phyloP scores from a whole-genome alignment of 257 asterid genomes.

The Sherardia arvensis region DNA sequence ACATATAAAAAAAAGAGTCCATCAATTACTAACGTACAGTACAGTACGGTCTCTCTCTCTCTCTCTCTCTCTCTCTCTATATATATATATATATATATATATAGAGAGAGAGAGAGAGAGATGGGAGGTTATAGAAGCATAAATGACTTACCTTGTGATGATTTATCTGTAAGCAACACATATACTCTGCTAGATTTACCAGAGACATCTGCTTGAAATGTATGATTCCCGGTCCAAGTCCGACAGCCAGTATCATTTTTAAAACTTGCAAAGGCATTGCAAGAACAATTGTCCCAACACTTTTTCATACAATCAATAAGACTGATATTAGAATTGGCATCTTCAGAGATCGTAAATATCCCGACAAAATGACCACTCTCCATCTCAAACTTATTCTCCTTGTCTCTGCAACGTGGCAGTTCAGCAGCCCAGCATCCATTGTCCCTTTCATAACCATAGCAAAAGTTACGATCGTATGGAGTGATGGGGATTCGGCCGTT shows the following conservation, averaged over 20 bases:
- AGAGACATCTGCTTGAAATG: background rate
- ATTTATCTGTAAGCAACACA: slow-evolving; percentile 9
- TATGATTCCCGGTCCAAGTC: slow-evolving; percentile 1
- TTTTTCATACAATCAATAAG: slow-evolving; percentile 19
- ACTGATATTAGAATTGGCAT: slow-evolving; percentile 11
- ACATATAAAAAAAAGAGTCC: background rate
- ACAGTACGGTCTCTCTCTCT: no score
- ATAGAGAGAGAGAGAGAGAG: background rate
- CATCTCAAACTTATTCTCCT: slow-evolving; percentile 11
- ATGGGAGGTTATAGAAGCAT: no score
- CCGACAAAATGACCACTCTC: slow-evolving; percentile 3
- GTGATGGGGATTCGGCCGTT: background rate
- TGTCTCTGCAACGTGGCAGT: slow-evolving; percentile 14
- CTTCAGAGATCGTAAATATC: background rate
- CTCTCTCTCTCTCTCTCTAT: background rate
- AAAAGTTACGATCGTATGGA: slow-evolving; percentile 1
- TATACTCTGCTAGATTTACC: background rate
- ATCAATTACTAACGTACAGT: background rate
- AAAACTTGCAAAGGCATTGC: slow-evolving; percentile 5
- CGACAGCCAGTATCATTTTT: slow-evolving; percentile 11
- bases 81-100: no score
- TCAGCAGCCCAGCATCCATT: slow-evolving; percentile 16
- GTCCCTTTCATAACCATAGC: slow-evolving; percentile 14
- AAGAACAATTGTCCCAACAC: slow-evolving; percentile 19
- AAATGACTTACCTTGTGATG: slow-evolving; percentile 5